A percentile compares a stretch with the other conserved stretches of the same genome.
Conservation (phyloP, 192 early-diverging fungal species). For the Dissophora globulifera region DNA sequence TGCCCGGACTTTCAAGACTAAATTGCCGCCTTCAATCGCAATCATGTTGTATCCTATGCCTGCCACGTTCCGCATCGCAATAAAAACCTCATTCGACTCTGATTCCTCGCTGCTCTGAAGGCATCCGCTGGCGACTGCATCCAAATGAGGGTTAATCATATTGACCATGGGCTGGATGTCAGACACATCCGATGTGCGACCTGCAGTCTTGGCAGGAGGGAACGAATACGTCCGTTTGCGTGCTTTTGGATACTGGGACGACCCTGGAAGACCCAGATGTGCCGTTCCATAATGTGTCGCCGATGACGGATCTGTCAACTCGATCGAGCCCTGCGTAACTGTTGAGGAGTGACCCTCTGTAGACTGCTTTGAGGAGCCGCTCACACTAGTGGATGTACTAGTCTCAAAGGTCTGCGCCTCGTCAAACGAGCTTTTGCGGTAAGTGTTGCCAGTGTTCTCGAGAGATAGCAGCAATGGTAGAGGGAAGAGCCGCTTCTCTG, state of each 20-base stretch:
- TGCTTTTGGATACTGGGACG: slow-evolving; percentile 1
- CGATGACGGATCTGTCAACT: slow-evolving; percentile 10
- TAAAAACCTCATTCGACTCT: slow-evolving; percentile 10
- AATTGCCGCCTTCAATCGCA: slow-evolving; percentile 37
- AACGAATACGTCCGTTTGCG: slow-evolving; percentile 51
- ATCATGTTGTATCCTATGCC: slow-evolving; percentile 45
- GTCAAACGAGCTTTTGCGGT: slow-evolving; percentile 42
- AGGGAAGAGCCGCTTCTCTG: slow-evolving; percentile 38
- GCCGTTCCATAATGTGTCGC: slow-evolving; percentile 18
- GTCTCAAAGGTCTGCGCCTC: slow-evolving; percentile 4
- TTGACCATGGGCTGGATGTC: slow-evolving; percentile 19
- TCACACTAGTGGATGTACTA: not conserved
- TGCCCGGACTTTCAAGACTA: slow-evolving; percentile 60
- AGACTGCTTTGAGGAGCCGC: not conserved
- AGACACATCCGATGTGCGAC: slow-evolving; percentile 8
- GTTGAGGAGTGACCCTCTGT: not conserved
- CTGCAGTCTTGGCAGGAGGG: slow-evolving; percentile 31
- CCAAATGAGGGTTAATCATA: slow-evolving; percentile 48
- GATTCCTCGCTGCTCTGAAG: slow-evolving; percentile 14
- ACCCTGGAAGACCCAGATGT: not conserved
- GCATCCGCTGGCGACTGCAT: slow-evolving; percentile 41
- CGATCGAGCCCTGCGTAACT: not conserved
- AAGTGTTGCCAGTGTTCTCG: slow-evolving; percentile 28
- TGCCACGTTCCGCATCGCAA: slow-evolving; percentile 45
- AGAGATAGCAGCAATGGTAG: slow-evolving; percentile 27